Evolutionary conservation across 805 yeast species (phyloP).

Genomic region (Cyberlindnera samutprakarnensis): DNA sequence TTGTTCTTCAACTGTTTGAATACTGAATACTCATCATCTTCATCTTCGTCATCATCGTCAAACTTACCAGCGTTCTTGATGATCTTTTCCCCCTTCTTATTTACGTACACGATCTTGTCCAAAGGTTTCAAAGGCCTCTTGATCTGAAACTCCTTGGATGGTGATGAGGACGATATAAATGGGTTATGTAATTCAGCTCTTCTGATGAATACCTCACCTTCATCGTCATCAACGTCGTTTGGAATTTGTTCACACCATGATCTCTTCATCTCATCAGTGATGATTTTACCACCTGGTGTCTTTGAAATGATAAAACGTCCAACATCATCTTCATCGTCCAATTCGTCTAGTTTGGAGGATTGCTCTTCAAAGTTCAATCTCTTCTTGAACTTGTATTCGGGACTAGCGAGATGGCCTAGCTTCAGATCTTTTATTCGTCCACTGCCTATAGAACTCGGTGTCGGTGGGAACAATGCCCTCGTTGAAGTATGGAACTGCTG

Average conservation of each 20-base stretch:
- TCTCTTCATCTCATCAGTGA: conserved; percentile 24
- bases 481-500: no score
- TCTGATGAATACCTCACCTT: conserved; percentile 14
- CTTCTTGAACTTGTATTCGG: conserved; percentile 9
- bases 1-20: no score
- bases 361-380: conserved; percentile 9
- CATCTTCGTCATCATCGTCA: conserved; percentile 6
- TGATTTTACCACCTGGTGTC: conserved; percentile 30
- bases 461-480: conserved; percentile 22
- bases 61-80: conserved; percentile 9
- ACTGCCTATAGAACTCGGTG: conserved; percentile 23
- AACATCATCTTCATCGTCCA: conserved; percentile 3
- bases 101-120: conserved; percentile 23
- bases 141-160: conserved; percentile 6
- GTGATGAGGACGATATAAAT: conserved; percentile 8
- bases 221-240: conserved; percentile 10
- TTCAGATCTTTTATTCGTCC: conserved; percentile 17
- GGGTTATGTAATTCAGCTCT: conserved; percentile 15
- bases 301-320: conserved; percentile 4
- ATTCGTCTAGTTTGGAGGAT: no score
- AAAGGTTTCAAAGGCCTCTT: conserved; percentile 12
- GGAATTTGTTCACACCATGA: conserved; percentile 26
- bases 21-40: no score
- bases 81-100: conserved; percentile 28
- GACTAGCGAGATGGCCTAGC: background rate